These are phyloP conservation scores for Aspergillus haitiensis DNA, from an alignment of 495 filamentous ascomycete genomes.

Conservation along the genomic window DNA sequence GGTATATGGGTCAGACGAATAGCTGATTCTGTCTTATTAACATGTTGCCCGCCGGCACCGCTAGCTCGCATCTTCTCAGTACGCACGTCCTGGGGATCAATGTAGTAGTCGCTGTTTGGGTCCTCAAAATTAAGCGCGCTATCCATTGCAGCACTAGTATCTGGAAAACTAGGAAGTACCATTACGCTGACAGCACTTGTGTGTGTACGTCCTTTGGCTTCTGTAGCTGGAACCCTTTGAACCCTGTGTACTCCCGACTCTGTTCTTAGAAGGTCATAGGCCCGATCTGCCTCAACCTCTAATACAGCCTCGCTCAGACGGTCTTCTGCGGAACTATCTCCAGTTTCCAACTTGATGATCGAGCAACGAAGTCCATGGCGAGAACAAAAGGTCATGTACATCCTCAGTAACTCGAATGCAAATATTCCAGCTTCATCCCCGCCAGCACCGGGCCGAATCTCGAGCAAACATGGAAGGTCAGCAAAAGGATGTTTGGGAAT, in stretches of 20 bases:
- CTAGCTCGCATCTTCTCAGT: conserved; percentile 88
- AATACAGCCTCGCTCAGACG: conserved; percentile 81
- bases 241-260: conserved; percentile 95
- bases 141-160: conserved; percentile 47
- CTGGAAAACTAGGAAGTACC: conserved; percentile 84
- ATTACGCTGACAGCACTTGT: conserved; percentile 90
- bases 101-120: conserved; percentile 84
- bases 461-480: conserved; percentile 85
- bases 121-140: conserved; percentile 68
- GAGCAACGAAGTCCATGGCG: conserved; percentile 58
- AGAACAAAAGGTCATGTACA: conserved; percentile 83
- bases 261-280: conserved; percentile 76
- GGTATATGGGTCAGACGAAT: conserved; percentile 92
- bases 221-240: conserved; percentile 87
- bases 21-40: conserved; percentile 96
- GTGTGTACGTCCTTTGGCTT: conserved; percentile 85
- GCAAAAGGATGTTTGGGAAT: conserved; percentile 91
- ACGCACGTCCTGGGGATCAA: conserved; percentile 81
- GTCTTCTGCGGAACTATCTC: conserved; percentile 56
- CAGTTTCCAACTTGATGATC: conserved; percentile 58
- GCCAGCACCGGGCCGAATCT: conserved; percentile 91
- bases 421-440: conserved; percentile 90
- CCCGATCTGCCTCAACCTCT: conserved; percentile 72
- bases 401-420: conserved; percentile 78
- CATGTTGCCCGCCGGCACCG: conserved; percentile 94